A percentile compares a stretch with the other conserved stretches of the same genome.
These are phyloP conservation scores for Collybia mongolica DNA, from an alignment of 768 basidiomycete species.

Conservation along the genomic window DNA sequence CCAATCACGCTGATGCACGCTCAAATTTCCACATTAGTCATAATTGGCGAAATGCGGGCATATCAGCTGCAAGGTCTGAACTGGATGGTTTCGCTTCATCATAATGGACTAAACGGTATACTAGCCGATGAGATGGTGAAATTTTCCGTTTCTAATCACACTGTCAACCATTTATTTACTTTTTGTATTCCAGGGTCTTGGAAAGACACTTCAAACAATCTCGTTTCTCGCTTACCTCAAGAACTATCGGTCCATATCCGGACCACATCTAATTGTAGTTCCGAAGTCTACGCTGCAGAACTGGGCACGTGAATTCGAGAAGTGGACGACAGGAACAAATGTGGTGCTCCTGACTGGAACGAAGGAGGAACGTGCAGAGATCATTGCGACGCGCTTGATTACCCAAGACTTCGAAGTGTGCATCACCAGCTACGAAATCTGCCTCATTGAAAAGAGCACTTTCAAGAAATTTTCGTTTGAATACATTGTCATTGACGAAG, in stretches of 20 bases:
- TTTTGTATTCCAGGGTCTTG: constrained; percentile 66
- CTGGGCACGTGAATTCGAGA: constrained; percentile 90
- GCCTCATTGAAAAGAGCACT: constrained; percentile 89
- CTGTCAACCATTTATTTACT: background rate
- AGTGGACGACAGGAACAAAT: constrained; percentile 89
- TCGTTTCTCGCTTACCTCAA: constrained; percentile 95
- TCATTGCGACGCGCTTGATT: constrained; percentile 78
- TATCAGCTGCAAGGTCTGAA: constrained; percentile 97
- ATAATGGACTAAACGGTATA: constrained; percentile 96
- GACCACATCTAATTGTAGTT: constrained; percentile 94
- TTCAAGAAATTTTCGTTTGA: constrained; percentile 96
- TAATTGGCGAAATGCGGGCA: constrained; percentile 85
- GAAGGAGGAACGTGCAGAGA: constrained; percentile 84
- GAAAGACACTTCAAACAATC: constrained; percentile 98
- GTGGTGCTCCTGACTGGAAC: constrained; percentile 80
- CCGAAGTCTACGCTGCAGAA: constrained; percentile 99
- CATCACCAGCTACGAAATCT: constrained; percentile 97
- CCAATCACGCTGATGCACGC: background rate
- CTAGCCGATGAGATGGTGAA: constrained; percentile 93
- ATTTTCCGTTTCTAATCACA: constrained; percentile 7
- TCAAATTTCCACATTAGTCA: constrained; percentile 47
- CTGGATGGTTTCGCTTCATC: constrained; percentile 96
- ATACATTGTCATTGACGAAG: constrained; percentile 98
- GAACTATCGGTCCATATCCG: constrained; percentile 69
- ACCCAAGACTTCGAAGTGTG: constrained; percentile 90